Base-by-base conservation (phyloP, 2,329 filamentous ascomycete species). In the Coleophoma cylindrospora region DNA sequence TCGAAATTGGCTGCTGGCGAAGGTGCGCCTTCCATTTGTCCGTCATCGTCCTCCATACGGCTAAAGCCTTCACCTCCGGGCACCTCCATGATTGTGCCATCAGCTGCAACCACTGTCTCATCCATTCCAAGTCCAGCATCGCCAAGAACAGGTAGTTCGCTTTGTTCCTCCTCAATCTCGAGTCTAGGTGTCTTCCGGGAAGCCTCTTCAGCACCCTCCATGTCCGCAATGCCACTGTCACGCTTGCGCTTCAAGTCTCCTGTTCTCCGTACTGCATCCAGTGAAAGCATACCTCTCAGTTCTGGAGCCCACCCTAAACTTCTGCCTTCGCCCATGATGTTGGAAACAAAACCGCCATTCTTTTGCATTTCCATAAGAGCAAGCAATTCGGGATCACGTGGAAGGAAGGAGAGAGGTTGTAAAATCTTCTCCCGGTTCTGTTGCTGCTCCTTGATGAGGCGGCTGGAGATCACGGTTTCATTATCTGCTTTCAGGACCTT, bases 181-280 rank as follows among this genome's bases (percentile, higher is more conserved):
- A 79, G 64, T 44, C 86, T 84, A 49, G 90, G 81, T 44, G 82
- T 84, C 70, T 90, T 88, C 33, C 76, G 76, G 27, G 27, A 27
- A 22, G 54, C 57, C 5, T 51, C 52, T 48, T 78, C 81, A 34
- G 87, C 87, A 34, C 81, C 78, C 19, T 86, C 88, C 55, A 94
- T 79, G 62, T 92, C 90, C 41, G 87, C 88, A 56, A 94, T 82
- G 21, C 88, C 91, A 61, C 86, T 91, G 63, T 96, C 91, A 27
- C 94, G 85, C 77, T 99, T 99, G 52, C 94, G 83, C 79, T 97
- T 99, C 49, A 92, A 78, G 54, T 95, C 90, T 51, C 84, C 86
- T 40, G 85, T 79, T 50, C 83, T 83, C 54, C 85, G 84, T 14
- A 95, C 79, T 13, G 89, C 79, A 57, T 95, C 89, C 40, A 96